These are phyloP conservation scores for Ceratobasidium sp. DNA, from an alignment of 1,284 basidiomycete genomes.

Conservation along the genomic window DNA sequence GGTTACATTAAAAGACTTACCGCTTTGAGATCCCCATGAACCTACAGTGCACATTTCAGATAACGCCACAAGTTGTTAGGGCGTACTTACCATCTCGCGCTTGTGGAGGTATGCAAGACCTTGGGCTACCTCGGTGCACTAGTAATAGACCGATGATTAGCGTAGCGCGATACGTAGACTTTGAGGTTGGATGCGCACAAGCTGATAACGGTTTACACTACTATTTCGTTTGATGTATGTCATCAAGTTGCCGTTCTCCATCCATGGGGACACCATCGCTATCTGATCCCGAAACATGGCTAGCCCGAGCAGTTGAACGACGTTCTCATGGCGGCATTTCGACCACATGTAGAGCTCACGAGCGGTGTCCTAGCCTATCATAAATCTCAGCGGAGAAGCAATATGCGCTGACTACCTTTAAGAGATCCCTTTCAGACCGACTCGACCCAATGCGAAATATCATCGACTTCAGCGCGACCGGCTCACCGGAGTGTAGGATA, in stretches of 20 bases:
- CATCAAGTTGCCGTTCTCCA: neutral
- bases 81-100: neutral
- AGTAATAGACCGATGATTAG: neutral
- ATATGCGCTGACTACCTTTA: neutral
- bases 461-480: neutral
- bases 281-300: neutral
- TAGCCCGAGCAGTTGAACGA: slow-evolving; percentile 5
- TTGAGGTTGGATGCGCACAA: neutral
- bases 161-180: no score
- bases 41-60: neutral
- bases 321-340: slow-evolving; percentile 2
- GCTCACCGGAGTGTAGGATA: neutral
- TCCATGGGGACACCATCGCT: no score
- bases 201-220: neutral
- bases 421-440: neutral
- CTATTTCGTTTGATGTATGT: neutral
- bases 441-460: neutral
- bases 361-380: neutral
- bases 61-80: neutral
- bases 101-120: neutral
- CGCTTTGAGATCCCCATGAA: slow-evolving; percentile 9
- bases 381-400: no score
- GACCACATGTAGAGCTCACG: slow-evolving; percentile 9
- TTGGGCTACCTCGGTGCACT: neutral
- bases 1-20: neutral